A percentile compares a stretch with the other conserved stretches of the same genome.
Evolutionary conservation across 257 asterid species (phyloP).

Genomic region (Linaria vulgaris): DNA sequence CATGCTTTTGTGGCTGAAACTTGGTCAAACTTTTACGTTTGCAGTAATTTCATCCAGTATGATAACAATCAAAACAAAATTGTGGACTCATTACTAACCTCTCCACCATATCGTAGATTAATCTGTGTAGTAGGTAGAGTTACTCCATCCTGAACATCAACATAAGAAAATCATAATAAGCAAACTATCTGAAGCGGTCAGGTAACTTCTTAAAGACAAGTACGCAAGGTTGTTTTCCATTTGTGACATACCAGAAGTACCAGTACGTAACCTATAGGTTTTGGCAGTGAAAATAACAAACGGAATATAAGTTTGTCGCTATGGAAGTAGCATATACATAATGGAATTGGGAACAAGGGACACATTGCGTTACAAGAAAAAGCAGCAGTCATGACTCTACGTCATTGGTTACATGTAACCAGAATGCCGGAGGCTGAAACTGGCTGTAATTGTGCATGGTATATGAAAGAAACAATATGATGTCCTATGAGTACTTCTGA

Average conservation of each 20-base stretch:
- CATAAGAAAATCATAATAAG: slow-evolving; percentile 32
- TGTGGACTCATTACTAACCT: slow-evolving; percentile 52
- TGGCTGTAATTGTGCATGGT: neutral
- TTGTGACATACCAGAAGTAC: slow-evolving; percentile 15
- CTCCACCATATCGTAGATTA: slow-evolving; percentile 89
- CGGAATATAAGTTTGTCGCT: no score
- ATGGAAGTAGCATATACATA: neutral
- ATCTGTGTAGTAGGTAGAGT: slow-evolving; percentile 76
- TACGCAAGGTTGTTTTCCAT: slow-evolving; percentile 7
- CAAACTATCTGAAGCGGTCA: slow-evolving; percentile 16
- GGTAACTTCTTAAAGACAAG: slow-evolving; percentile 16
- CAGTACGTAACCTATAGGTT: neutral
- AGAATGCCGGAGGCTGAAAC: neutral
- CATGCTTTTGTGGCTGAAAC: slow-evolving; percentile 8
- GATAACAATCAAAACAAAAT: slow-evolving; percentile 16
- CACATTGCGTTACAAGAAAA: slow-evolving; percentile 1
- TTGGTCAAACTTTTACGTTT: neutral
- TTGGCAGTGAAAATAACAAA: neutral
- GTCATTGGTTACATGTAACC: neutral
- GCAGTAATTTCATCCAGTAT: neutral
- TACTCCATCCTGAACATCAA: slow-evolving; percentile 81
- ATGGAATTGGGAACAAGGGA: neutral
- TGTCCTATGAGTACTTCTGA: neutral
- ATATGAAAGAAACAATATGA: neutral
- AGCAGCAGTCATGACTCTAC: neutral